These are phyloP conservation scores for Pyrrhoderma noxium DNA, from an alignment of 1,284 basidiomycete species.

Conservation along the genomic window DNA sequence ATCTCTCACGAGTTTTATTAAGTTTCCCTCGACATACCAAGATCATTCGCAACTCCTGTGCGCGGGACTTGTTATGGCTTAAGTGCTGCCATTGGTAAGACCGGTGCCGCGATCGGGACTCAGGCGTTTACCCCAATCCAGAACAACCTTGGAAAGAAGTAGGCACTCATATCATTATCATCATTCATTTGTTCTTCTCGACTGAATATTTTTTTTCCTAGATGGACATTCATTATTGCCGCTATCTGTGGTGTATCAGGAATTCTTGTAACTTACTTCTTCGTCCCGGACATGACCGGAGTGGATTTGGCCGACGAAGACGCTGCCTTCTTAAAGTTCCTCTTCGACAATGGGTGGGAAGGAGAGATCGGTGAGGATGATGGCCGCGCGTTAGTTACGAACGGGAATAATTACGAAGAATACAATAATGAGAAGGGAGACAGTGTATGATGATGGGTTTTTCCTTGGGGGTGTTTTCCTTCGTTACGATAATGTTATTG, in stretches of 20 bases:
- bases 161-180: slow-evolving; percentile 14
- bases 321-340: slow-evolving; percentile 51
- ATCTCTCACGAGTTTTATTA: background rate
- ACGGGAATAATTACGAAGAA: slow-evolving; percentile 15
- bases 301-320: slow-evolving; percentile 66
- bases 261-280: slow-evolving; percentile 61
- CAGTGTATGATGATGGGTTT: slow-evolving; percentile 3
- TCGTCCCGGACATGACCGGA: slow-evolving; percentile 63
- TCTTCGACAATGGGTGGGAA: slow-evolving; percentile 58
- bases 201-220: slow-evolving; percentile 21
- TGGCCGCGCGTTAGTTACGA: slow-evolving; percentile 30
- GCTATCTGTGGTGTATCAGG: slow-evolving; percentile 61
- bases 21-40: slow-evolving; percentile 21
- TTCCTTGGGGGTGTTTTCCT: background rate
- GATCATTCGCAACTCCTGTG: slow-evolving; percentile 61
- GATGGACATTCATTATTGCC: slow-evolving; percentile 66
- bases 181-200: background rate
- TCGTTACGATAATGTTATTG: too few species aligned
- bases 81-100: slow-evolving; percentile 67
- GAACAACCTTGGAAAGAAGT: slow-evolving; percentile 56
- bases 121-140: slow-evolving; percentile 76
- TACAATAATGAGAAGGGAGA: slow-evolving; percentile 11
- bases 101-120: slow-evolving; percentile 70
- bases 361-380: slow-evolving; percentile 56
- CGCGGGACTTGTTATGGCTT: slow-evolving; percentile 67